Percentiles rank a stretch among this genome's conserved stretches.
Conservation (phyloP, 2,329 filamentous ascomycete species). For the Fusarium lateritium region DNA sequence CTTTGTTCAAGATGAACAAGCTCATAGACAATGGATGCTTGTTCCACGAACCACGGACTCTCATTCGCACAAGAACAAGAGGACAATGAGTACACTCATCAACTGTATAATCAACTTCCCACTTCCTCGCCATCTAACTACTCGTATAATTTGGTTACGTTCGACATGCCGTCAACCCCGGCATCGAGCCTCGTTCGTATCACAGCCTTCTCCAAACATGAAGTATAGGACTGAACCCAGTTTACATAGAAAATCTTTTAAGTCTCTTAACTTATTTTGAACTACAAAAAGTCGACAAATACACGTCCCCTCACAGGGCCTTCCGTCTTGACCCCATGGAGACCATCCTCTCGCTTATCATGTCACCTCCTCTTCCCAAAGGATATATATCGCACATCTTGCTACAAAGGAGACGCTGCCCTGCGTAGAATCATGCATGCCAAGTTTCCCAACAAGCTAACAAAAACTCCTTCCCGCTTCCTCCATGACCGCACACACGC, state of each 20-base stretch:
- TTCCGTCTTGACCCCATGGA: constrained; percentile 20
- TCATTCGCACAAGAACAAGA: too few species aligned
- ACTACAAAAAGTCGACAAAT: constrained; percentile 45
- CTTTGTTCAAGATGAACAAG: too few species aligned
- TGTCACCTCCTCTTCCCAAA: constrained; percentile 29
- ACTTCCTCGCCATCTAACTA: too few species aligned
- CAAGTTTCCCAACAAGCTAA: constrained; percentile 48
- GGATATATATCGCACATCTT: constrained; percentile 52
- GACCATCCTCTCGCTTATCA: constrained; percentile 37
- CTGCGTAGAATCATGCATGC: constrained; percentile 48
- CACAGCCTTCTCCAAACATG: too few species aligned
- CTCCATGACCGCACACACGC: constrained; percentile 24
- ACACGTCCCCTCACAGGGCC: constrained; percentile 34
- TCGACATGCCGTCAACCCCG: too few species aligned
- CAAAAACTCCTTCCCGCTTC: constrained; percentile 43
- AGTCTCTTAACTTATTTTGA: constrained; percentile 41
- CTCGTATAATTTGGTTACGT: too few species aligned
- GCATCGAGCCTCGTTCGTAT: too few species aligned
- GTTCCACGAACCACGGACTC: too few species aligned
- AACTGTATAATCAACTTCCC: too few species aligned
- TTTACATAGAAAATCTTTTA: constrained; percentile 24
- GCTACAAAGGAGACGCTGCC: constrained; percentile 49
- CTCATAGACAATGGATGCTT: too few species aligned
- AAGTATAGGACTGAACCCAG: neutral
- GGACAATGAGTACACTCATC: too few species aligned